These are phyloP conservation scores for Fusarium sacchari DNA, from an alignment of 2,329 filamentous ascomycete genomes.

Conservation along the genomic window DNA sequence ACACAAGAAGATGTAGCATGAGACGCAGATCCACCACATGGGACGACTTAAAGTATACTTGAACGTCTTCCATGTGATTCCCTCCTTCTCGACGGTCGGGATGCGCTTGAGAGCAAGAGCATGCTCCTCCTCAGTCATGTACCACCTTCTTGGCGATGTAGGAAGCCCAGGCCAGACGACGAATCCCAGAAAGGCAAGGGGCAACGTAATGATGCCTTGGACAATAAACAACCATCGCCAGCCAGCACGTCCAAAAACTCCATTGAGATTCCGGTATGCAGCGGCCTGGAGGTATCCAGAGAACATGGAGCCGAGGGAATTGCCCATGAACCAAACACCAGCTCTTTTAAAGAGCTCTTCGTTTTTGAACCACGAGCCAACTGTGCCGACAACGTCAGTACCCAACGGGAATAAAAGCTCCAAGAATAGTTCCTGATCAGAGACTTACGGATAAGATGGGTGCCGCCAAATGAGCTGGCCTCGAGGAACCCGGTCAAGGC, in stretches of 20 bases:
- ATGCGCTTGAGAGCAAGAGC: not conserved
- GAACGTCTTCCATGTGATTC: not conserved
- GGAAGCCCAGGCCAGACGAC: not conserved
- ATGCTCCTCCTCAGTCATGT: not conserved
- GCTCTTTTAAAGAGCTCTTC: conserved; percentile 12
- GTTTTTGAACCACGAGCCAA: conserved; percentile 4
- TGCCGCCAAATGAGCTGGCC: not conserved
- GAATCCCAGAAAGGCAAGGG: not conserved
- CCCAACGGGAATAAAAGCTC: rapidly evolving
- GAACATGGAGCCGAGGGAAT: not conserved
- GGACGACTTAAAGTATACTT: not conserved
- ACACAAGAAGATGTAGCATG: not conserved
- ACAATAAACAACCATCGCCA: conserved; percentile 12
- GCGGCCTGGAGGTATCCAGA: not conserved
- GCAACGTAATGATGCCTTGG: not conserved
- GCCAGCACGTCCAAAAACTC: not conserved
- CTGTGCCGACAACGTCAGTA: rapidly evolving
- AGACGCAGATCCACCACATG: conserved; percentile 9
- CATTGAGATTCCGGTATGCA: not conserved
- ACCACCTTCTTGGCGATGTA: not conserved
- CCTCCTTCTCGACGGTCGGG: not conserved
- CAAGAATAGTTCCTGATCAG: rapidly evolving
- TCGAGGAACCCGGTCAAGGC: not conserved
- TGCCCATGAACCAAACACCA: conserved; percentile 2
- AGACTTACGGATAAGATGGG: not conserved